Conservation (phyloP, 345 rosid species). For the Erysimum cheiranthoides region DNA sequence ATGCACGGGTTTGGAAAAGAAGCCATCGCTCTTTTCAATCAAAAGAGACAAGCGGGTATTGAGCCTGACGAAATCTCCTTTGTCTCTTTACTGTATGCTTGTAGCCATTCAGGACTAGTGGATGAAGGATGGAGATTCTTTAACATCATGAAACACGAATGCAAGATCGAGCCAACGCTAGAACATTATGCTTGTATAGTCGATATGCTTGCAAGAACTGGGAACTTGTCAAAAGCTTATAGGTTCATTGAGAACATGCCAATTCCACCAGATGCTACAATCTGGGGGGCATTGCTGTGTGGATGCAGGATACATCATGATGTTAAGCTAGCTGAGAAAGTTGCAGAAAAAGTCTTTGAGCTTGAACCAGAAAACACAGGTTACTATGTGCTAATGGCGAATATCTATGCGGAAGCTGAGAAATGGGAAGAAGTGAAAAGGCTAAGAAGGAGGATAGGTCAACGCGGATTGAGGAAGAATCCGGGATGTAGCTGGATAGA, state of each 20-base stretch:
- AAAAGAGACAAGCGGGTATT: constrained; percentile 55
- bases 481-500: constrained; percentile 91
- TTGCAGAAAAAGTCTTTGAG: constrained; percentile 63
- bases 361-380: constrained; percentile 76
- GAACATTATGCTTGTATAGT: constrained; percentile 81
- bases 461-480: constrained; percentile 58
- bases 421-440: constrained; percentile 72
- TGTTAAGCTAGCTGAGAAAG: constrained; percentile 70
- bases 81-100: constrained; percentile 64
- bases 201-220: constrained; percentile 70
- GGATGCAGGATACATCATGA: constrained; percentile 77
- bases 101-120: constrained; percentile 74
- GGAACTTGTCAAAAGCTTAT: constrained; percentile 59
- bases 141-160: constrained; percentile 65
- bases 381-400: constrained; percentile 69
- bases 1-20: constrained; percentile 78
- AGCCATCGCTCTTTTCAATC: constrained; percentile 62
- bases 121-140: constrained; percentile 83
- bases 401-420: constrained; percentile 72
- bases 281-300: constrained; percentile 76
- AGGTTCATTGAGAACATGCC: constrained; percentile 70
- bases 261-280: constrained; percentile 66
- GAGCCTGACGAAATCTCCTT: constrained; percentile 73
- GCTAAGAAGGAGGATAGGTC: constrained; percentile 59
- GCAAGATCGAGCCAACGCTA: constrained; percentile 61